A percentile compares a stretch with the other conserved stretches of the same genome.
Evolutionary conservation across 768 basidiomycete genomes (phyloP).

Genomic region (Leucosporidium creatinivorum): DNA sequence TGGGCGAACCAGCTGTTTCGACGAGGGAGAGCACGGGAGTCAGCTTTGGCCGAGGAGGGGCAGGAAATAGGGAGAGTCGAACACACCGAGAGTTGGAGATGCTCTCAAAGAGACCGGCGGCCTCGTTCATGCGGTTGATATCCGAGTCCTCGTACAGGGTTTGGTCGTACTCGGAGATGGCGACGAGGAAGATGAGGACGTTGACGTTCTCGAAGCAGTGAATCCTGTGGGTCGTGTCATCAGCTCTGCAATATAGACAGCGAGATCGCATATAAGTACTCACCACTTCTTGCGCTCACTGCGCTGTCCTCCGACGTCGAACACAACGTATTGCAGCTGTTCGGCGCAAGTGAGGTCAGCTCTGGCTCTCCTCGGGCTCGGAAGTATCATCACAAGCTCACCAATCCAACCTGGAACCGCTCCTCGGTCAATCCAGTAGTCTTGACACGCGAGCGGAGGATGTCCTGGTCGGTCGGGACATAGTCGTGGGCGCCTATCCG

Average conservation of each 20-base stretch:
- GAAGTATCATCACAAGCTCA: conserved; percentile 71
- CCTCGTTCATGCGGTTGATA: conserved; percentile 91
- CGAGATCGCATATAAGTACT: background rate
- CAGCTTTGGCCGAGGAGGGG: background rate
- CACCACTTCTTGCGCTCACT: conserved; percentile 85
- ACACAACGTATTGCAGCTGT: conserved; percentile 52
- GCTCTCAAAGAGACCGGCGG: conserved; percentile 89
- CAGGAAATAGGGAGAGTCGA: background rate
- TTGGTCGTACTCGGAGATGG: conserved; percentile 93
- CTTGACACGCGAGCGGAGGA: conserved; percentile 86
- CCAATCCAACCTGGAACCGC: conserved; percentile 74
- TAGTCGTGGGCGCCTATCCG: conserved; percentile 68
- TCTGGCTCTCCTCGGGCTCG: conserved; percentile 9
- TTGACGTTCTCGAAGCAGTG: conserved; percentile 95
- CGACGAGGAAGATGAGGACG: conserved; percentile 85
- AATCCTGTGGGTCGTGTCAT: conserved; percentile 44
- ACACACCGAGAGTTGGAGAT: conserved; percentile 60
- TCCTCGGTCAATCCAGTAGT: conserved; percentile 98
- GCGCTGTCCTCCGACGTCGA: conserved; percentile 82
- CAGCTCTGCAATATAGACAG: background rate
- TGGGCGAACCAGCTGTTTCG: conserved; percentile 69
- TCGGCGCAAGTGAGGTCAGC: too few relatives aligned
- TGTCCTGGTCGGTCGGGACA: conserved; percentile 91
- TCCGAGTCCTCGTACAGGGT: conserved; percentile 54
- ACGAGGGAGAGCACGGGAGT: too few relatives aligned